These are phyloP conservation scores for Xylaria telfairii DNA, from an alignment of 495 filamentous ascomycete genomes.

Conservation along the genomic window DNA sequence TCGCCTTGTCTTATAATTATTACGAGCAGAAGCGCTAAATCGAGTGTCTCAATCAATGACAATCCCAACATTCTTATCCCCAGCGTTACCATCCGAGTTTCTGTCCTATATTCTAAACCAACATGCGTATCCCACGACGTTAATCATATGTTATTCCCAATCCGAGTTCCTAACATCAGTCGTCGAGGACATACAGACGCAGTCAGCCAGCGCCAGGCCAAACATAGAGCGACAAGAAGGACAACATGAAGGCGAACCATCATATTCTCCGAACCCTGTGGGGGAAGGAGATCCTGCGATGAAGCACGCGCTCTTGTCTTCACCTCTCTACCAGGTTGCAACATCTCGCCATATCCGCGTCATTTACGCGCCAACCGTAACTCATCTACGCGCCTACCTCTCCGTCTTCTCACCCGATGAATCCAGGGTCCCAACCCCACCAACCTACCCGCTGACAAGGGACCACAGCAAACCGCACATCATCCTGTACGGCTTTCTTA, in stretches of 20 bases:
- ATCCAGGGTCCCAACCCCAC: constrained; percentile 36
- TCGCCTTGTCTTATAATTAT: background rate
- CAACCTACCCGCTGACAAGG: constrained; percentile 11
- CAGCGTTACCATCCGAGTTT: constrained; percentile 63
- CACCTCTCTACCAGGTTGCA: constrained; percentile 72
- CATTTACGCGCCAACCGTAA: constrained; percentile 74
- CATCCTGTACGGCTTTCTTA: constrained; percentile 69
- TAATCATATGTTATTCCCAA: constrained; percentile 74
- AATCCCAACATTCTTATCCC: constrained; percentile 54
- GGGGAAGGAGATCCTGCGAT: background rate
- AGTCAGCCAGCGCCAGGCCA: background rate
- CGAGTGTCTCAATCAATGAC: constrained; percentile 24
- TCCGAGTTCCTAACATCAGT: constrained; percentile 64
- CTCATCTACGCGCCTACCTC: constrained; percentile 78
- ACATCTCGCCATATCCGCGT: constrained; percentile 70
- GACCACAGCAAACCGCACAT: constrained; percentile 47
- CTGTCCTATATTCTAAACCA: constrained; percentile 66
- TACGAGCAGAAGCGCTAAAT: background rate
- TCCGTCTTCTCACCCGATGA: constrained; percentile 53
- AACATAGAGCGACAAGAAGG: constrained; percentile 8
- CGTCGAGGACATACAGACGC: constrained; percentile 38
- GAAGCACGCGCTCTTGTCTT: constrained; percentile 54
- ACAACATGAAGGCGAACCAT: constrained; percentile 14
- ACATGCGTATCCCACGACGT: constrained; percentile 59
- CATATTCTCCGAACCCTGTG: constrained; percentile 7